Conservation (phyloP, 805 yeast species). For the Spencermartinsiella europaea region DNA sequence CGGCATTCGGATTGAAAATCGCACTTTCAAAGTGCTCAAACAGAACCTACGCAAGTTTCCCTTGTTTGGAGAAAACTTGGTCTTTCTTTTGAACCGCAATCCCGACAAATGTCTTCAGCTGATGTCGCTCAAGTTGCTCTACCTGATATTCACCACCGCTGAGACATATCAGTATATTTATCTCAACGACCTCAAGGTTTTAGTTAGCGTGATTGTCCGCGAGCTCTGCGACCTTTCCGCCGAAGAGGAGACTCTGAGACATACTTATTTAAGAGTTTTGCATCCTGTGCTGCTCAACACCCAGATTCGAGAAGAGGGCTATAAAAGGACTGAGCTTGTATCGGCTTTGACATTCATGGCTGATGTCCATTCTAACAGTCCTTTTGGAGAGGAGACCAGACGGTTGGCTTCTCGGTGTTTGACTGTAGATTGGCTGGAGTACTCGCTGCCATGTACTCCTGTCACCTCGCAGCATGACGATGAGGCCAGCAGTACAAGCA, state of each 20-base stretch:
- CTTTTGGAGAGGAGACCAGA: constrained; percentile 22
- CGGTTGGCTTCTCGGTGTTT: constrained; percentile 27
- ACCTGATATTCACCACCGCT: constrained; percentile 64
- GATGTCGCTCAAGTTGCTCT: constrained; percentile 71
- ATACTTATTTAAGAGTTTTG: constrained; percentile 69
- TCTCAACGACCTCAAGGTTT: constrained; percentile 76
- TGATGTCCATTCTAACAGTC: constrained; percentile 6
- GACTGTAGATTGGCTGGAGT: constrained; percentile 22
- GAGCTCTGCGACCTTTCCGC: constrained; percentile 68
- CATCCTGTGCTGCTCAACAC: constrained; percentile 65
- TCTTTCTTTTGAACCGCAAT: constrained; percentile 71
- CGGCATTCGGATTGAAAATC: neutral
- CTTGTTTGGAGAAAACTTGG: constrained; percentile 61
- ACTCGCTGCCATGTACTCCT: constrained; percentile 12
- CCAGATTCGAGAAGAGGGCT: constrained; percentile 50
- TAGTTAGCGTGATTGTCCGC: constrained; percentile 75
- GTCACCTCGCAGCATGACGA: constrained; percentile 1
- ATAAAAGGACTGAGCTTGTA: constrained; percentile 52
- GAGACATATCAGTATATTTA: constrained; percentile 65
- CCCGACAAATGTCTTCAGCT: constrained; percentile 66
- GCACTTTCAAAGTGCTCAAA: constrained; percentile 51
- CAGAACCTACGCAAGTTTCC: constrained; percentile 41
- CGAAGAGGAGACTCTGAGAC: constrained; percentile 53
- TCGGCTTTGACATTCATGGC: constrained; percentile 47
- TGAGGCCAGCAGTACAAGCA: neutral